Evolutionary conservation across 305 asterid genomes (phyloP).

Genomic region (Petunia hybrid): DNA sequence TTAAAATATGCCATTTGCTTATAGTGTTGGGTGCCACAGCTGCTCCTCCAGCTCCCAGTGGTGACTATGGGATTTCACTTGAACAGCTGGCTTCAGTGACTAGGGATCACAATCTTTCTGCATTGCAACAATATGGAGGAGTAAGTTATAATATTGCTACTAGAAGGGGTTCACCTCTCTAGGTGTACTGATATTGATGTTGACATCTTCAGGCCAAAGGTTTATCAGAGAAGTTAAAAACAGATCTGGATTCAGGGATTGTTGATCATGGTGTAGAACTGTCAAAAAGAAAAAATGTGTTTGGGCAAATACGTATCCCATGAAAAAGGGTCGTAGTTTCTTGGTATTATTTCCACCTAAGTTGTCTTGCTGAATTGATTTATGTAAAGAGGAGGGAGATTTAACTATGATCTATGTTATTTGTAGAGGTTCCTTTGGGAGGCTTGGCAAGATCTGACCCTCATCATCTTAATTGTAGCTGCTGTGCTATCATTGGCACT

Average conservation of each 20-base stretch:
- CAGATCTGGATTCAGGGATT: constrained; percentile 51
- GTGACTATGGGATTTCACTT: constrained; percentile 71
- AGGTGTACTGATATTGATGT: constrained; percentile 3
- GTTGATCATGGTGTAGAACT: constrained; percentile 61
- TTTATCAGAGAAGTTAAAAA: constrained; percentile 61
- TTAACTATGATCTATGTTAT: constrained; percentile 24
- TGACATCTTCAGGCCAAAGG: constrained; percentile 66
- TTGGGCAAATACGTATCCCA: constrained; percentile 89
- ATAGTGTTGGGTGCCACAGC: constrained; percentile 74
- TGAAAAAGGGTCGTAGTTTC: constrained; percentile 83
- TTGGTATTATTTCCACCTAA: constrained; percentile 53
- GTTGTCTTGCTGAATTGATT: constrained; percentile 29
- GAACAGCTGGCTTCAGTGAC: constrained; percentile 82
- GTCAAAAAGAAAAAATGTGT: constrained; percentile 61
- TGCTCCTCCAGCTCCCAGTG: constrained; percentile 65
- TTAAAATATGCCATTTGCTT: constrained; percentile 23
- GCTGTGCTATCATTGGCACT: constrained; percentile 85
- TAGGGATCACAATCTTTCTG: constrained; percentile 71
- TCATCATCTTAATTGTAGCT: constrained; percentile 84
- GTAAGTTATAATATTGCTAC: constrained; percentile 51
- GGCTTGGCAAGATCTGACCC: constrained; percentile 94
- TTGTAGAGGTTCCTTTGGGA: constrained; percentile 92
- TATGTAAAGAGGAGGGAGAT: neutral
- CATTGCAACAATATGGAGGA: constrained; percentile 85
- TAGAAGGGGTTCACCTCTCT: neutral